These are phyloP conservation scores for Blastobotrys indianensis DNA, from an alignment of 1,139 yeast genomes.

Conservation along the genomic window DNA sequence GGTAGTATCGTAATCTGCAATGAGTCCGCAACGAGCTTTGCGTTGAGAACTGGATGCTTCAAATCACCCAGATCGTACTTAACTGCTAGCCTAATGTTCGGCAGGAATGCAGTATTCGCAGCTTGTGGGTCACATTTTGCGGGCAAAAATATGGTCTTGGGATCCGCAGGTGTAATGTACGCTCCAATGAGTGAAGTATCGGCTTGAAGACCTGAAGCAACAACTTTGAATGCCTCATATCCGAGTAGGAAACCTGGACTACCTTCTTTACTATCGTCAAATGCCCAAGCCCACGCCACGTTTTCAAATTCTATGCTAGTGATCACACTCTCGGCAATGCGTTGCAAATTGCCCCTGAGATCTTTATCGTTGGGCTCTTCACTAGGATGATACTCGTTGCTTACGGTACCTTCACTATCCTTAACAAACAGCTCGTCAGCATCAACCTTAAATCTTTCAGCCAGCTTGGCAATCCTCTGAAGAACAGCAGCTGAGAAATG, in stretches of 20 bases:
- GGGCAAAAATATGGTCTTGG: conserved; percentile 15
- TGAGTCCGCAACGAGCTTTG: conserved; percentile 30
- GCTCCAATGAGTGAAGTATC: conserved; percentile 36
- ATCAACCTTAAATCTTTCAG: no score
- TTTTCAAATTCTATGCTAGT: conserved; percentile 40
- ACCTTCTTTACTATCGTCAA: conserved; percentile 36
- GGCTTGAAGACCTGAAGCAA: conserved; percentile 19
- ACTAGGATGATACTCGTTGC: no score
- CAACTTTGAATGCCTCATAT: conserved; percentile 42
- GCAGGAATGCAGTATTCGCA: conserved; percentile 32
- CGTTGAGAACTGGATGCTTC: conserved; percentile 17
- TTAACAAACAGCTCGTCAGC: no score
- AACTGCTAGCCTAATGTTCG: conserved; percentile 24
- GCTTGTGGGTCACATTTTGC: conserved; percentile 15
- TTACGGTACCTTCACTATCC: no score
- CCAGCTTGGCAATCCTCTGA: no score
- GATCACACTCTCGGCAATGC: no score
- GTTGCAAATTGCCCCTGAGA: no score
- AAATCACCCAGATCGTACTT: conserved; percentile 11
- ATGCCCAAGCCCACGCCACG: conserved; percentile 73
- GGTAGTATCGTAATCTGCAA: conserved; percentile 30
- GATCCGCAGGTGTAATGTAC: conserved; percentile 29
- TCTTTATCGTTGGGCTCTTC: no score
- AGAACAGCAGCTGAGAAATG: no score
- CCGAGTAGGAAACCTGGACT: conserved; percentile 62